These are phyloP conservation scores for Rhodomyrtus tomentosa DNA, from an alignment of 345 rosid genomes.

Conservation along the genomic window DNA sequence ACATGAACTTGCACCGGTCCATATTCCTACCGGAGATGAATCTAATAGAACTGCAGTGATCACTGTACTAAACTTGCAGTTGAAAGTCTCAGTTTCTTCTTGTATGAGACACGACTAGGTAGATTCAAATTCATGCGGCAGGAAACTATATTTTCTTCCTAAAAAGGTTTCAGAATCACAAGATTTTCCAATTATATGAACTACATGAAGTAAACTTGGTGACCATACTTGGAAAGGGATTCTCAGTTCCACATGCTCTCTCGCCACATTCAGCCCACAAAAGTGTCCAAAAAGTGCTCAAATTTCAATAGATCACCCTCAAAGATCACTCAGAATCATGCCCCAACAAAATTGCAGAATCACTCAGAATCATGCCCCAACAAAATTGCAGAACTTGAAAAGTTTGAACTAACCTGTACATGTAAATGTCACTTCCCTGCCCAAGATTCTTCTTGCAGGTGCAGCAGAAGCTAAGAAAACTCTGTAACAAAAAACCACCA, in stretches of 20 bases:
- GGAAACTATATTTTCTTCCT: not conserved
- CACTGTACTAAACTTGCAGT: not conserved
- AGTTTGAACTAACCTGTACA: slow-evolving; percentile 56
- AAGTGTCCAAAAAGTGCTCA: not conserved
- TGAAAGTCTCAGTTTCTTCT: not conserved
- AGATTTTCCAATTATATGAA: not conserved
- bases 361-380: not conserved
- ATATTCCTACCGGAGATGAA: not conserved
- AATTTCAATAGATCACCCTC: not conserved
- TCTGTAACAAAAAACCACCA: slow-evolving; percentile 20
- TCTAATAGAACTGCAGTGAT: not conserved
- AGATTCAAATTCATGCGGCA: not conserved
- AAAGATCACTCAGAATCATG: not conserved
- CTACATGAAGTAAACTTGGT: not conserved
- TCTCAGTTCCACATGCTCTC: not conserved
- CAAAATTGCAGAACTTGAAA: not conserved
- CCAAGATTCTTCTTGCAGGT: slow-evolving; percentile 73
- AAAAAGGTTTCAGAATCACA: not conserved
- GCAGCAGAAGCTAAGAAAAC: slow-evolving; percentile 69
- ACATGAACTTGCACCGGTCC: not conserved
- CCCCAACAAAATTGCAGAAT: not conserved
- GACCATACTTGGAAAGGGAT: not conserved
- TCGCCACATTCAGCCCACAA: not conserved
- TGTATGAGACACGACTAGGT: not conserved
- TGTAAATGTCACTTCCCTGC: slow-evolving; percentile 78